A percentile compares a stretch with the other conserved stretches of the same genome.
Conservation (phyloP, 805 yeast species). For the Aciculoconidium aculeatum region DNA sequence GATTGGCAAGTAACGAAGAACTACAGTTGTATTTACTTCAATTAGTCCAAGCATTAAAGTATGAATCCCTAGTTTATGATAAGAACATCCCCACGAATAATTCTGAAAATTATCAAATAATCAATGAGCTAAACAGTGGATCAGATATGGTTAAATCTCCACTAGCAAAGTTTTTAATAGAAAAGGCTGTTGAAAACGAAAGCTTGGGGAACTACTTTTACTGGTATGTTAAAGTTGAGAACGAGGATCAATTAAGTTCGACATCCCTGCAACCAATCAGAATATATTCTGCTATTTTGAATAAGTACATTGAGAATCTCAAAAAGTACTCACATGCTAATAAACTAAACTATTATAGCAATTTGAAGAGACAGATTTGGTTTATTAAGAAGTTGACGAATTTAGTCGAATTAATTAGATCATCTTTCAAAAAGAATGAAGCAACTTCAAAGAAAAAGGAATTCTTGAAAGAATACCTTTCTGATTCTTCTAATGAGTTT, state of each 20-base stretch:
- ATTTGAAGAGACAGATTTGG: slow-evolving; percentile 57
- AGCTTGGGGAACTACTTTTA: slow-evolving; percentile 76
- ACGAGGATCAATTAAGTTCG: slow-evolving; percentile 49
- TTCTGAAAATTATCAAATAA: slow-evolving; percentile 13
- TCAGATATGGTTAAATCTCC: slow-evolving; percentile 42
- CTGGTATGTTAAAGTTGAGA: slow-evolving; percentile 89
- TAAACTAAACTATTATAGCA: slow-evolving; percentile 29
- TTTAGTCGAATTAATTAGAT: slow-evolving; percentile 59
- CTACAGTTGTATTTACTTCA: slow-evolving; percentile 78
- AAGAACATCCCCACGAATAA: slow-evolving; percentile 7
- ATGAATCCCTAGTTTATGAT: slow-evolving; percentile 45
- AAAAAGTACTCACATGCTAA: slow-evolving; percentile 21
- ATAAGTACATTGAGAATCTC: slow-evolving; percentile 36
- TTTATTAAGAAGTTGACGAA: slow-evolving; percentile 61
- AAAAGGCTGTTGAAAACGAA: slow-evolving; percentile 59
- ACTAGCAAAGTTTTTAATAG: slow-evolving; percentile 67
- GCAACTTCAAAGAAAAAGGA: slow-evolving; percentile 74
- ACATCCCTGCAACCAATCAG: slow-evolving; percentile 12
- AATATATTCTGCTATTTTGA: slow-evolving; percentile 30
- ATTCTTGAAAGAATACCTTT: slow-evolving; percentile 50
- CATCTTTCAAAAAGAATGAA: slow-evolving; percentile 52
- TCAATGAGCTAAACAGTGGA: slow-evolving; percentile 14
- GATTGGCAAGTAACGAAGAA: slow-evolving; percentile 74
- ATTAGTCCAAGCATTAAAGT: slow-evolving; percentile 84
- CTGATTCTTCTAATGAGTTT: slow-evolving; percentile 40